These are phyloP conservation scores for Micromonas pusilla DNA, from an alignment of 139 green algal species.

Conservation along the genomic window DNA sequence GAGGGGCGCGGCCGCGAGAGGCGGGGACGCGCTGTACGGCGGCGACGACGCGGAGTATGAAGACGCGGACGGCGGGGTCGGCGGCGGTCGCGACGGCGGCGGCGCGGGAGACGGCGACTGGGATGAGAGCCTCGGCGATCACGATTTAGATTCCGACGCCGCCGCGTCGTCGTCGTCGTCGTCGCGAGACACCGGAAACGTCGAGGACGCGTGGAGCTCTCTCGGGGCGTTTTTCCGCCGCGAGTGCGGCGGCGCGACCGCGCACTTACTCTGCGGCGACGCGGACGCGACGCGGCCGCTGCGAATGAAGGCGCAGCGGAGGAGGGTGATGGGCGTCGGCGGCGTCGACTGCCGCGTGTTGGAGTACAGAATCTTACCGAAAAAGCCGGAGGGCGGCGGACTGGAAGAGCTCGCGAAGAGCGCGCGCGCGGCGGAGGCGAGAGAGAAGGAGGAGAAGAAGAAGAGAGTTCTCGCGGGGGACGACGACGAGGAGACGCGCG, in stretches of 20 bases:
- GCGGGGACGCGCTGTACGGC: not conserved
- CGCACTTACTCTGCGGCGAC: conserved; percentile 4
- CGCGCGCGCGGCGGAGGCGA: not conserved
- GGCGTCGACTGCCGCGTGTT: conserved; percentile 21
- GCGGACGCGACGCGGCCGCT: not conserved
- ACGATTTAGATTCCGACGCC: too few species aligned
- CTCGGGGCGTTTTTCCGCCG: conserved; percentile 11
- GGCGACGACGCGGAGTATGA: not conserved
- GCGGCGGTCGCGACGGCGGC: not conserved
- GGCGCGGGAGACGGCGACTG: not conserved
- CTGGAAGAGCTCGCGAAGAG: not conserved
- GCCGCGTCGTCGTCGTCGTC: too few species aligned
- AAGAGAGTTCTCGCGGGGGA: too few species aligned
- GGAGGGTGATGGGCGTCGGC: conserved; percentile 2
- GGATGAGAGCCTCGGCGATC: too few species aligned
- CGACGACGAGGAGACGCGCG: too few species aligned
- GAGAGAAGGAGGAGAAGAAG: not conserved
- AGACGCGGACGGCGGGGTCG: not conserved
- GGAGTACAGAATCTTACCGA: conserved; percentile 2
- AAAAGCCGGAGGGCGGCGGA: not conserved
- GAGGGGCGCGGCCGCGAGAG: not conserved
- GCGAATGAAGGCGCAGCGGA: conserved; percentile 13
- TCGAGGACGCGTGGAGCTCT: not conserved
- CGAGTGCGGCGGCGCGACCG: not conserved
- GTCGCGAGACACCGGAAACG: too few species aligned